These are phyloP conservation scores for Celoporthe dispersa DNA, from an alignment of 2,329 filamentous ascomycete species.

Conservation along the genomic window DNA sequence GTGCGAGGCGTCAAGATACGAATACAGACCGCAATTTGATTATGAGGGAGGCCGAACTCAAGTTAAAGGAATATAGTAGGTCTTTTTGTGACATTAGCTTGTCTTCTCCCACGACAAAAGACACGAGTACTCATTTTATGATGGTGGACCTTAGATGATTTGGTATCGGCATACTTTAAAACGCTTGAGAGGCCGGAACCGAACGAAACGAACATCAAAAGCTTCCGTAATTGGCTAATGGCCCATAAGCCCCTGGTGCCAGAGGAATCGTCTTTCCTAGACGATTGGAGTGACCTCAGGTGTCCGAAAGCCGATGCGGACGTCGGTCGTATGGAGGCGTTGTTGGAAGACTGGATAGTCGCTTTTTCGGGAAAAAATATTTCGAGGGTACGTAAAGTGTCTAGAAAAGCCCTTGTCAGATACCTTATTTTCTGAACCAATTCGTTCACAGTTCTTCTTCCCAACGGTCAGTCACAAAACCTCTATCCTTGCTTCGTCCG, in stretches of 20 bases:
- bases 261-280: neutral
- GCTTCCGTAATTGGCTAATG: neutral
- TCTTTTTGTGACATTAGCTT: neutral
- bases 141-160: neutral
- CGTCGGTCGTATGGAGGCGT: neutral
- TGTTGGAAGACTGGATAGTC: neutral
- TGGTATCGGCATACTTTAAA: neutral
- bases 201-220: neutral
- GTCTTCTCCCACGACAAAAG: neutral
- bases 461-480: neutral
- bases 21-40: neutral
- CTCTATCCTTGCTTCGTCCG: neutral
- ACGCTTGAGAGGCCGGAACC: neutral
- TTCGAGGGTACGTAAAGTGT: neutral
- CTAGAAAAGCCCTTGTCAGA: neutral
- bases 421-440: no score
- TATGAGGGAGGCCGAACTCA: slow-evolving; percentile 2
- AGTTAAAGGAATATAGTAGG: neutral
- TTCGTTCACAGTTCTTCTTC: neutral
- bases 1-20: neutral
- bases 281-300: neutral
- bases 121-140: neutral
- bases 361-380: neutral
- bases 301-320: neutral
- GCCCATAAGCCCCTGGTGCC: neutral